Base-by-base conservation (phyloP, 305 asterid genomes). In the Striga hermonthica region DNA sequence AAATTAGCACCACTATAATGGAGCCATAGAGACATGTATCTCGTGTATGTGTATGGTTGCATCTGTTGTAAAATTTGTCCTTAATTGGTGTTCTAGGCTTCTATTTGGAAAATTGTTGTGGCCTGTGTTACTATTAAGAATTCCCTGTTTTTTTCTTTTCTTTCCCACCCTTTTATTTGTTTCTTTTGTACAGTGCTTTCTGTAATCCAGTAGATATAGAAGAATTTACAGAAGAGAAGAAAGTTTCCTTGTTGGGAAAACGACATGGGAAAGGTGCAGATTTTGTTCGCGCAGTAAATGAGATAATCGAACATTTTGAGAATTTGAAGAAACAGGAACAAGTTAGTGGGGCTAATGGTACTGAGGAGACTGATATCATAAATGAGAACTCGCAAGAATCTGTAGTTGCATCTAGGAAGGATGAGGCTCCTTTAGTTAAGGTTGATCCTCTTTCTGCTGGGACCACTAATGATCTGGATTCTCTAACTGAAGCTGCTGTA, bases 221-320 rank as follows among this genome's bases (percentile, higher is more conserved):
- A 78, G 92, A 90, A 61, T 93, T 93, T 69, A 93, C 99, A 0
- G 99, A 93, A 82, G 97, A 90, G 79, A 90, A 83, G 71, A 90
- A 87, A 77, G 76, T 70, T 37, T 86, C 83, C 71, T 90, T 93
- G 65, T 72, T 86, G 73, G 87, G 84, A 7, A 90, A 81, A 78
- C 95, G 95, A 39, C 95, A 83, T 78, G 96, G 92, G 13, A 93
- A 93, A 84, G 86, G 95, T 72, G 73, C 99, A 72, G 97, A 93
- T 83, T 93, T 86, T 74, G 82, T 69, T 66, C 92, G 96, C 66
- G 99, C 97, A 15, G 74, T 88, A 62, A 83, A 74, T n/a, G 97
- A 93, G 82, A 93, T 93, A 52, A 74, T 88, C 55, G 86, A 76
- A 45, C 78, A 90, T 83, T 90, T 77, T 75, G 96, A 90, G 72